A percentile compares a stretch with the other conserved stretches of the same genome.
Conservation (phyloP, 1,284 basidiomycete genomes). For the Ustilago bromivora region DNA sequence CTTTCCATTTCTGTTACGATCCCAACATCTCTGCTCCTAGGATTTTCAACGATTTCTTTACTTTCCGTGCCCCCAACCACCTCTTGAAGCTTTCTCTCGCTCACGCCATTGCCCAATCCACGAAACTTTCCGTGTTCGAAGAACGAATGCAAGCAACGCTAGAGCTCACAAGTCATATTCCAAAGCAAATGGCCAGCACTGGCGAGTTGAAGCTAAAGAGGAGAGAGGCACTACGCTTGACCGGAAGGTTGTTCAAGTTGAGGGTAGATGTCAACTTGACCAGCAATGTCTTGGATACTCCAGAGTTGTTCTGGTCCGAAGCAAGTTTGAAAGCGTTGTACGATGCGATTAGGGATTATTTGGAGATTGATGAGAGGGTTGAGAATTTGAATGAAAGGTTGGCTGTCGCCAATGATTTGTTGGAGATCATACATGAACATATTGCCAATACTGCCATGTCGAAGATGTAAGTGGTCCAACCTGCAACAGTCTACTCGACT, state of each 20-base stretch:
- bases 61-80: conserved; percentile 76
- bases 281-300: conserved; percentile 90
- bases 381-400: conserved; percentile 89
- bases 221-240: conserved; percentile 85
- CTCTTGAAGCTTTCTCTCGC: conserved; percentile 82
- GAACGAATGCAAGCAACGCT: conserved; percentile 82
- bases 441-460: conserved; percentile 87
- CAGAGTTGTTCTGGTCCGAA: conserved; percentile 95
- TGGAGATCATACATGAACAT: conserved; percentile 88
- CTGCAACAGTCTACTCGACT: neutral
- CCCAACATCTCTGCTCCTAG: conserved; percentile 82
- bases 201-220: conserved; percentile 83
- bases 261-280: conserved; percentile 91
- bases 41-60: conserved; percentile 86
- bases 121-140: conserved; percentile 89
- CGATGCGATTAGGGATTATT: conserved; percentile 92
- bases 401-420: conserved; percentile 79
- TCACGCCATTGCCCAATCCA: conserved; percentile 93
- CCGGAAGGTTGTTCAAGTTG: conserved; percentile 87
- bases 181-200: conserved; percentile 82
- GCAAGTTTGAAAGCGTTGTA: conserved; percentile 89
- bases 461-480: conserved; percentile 59
- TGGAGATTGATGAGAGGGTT: conserved; percentile 88
- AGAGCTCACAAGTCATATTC: conserved; percentile 83
- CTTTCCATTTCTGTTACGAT: conserved; percentile 75